Conservation (phyloP, 2,329 filamentous ascomycete species). For the Pseudocercospora macadamiae region DNA sequence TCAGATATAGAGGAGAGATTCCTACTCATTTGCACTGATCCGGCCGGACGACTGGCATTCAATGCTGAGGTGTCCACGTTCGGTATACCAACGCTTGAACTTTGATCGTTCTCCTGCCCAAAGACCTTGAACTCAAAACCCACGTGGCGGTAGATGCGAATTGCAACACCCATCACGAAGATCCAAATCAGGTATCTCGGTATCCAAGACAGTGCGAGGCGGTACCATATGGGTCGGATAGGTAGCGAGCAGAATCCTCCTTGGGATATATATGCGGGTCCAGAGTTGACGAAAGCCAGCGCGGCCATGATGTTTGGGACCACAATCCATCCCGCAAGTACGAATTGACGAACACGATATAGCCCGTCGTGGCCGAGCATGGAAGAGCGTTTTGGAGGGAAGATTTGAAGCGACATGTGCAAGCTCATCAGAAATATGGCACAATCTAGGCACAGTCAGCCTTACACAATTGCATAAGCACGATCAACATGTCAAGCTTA, state of each 20-base stretch:
- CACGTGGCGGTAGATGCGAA: constrained; percentile 72
- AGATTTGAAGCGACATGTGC: constrained; percentile 73
- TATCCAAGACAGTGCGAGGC: constrained; percentile 70
- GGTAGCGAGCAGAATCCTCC: constrained; percentile 73
- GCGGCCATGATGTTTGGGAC: constrained; percentile 64
- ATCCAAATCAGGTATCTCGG: constrained; percentile 71
- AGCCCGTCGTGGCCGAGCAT: constrained; percentile 65
- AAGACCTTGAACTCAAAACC: constrained; percentile 48
- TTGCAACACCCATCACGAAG: constrained; percentile 66
- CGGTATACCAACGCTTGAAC: constrained; percentile 20
- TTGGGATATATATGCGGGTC: constrained; percentile 61
- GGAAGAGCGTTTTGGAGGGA: constrained; percentile 53
- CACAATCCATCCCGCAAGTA: constrained; percentile 61
- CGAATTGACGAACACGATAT: constrained; percentile 65
- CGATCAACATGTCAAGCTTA: constrained; percentile 13
- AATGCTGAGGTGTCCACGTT: constrained; percentile 10
- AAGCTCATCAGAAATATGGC: constrained; percentile 73
- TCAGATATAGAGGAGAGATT: constrained; percentile 20
- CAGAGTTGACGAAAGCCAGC: constrained; percentile 64
- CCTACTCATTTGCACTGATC: constrained; percentile 4
- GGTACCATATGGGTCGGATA: constrained; percentile 68
- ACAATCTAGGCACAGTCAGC: constrained; percentile 53
- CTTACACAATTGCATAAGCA: not conserved
- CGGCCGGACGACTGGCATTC: not conserved
- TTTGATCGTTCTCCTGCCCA: constrained; percentile 34